phyloP scores from a whole-genome alignment of 2,329 filamentous ascomycete species.

The Cladosporium sphaerospermum region DNA sequence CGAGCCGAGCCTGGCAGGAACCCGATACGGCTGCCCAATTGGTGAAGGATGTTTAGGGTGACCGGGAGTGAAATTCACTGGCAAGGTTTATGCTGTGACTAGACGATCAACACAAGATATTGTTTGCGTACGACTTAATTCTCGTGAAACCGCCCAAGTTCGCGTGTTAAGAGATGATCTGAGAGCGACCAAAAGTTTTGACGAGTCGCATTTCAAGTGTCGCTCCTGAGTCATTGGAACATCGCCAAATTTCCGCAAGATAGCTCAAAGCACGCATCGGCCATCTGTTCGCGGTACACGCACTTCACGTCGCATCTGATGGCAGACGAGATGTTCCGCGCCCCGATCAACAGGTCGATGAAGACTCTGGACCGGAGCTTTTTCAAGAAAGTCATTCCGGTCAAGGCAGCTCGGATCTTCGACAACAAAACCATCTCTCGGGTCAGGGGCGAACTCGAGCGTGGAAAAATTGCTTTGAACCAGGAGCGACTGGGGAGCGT shows the following conservation, averaged over 20 bases:
- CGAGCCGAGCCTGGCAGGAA: not conserved
- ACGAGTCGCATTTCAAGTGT: not conserved
- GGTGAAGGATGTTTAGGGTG: too few species aligned
- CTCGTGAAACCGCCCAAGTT: too few species aligned
- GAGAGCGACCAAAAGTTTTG: not conserved
- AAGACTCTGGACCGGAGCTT: slow-evolving; percentile 74
- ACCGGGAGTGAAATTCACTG: too few species aligned
- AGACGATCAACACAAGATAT: too few species aligned
- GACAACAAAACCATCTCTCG: slow-evolving; percentile 69
- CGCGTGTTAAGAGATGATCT: too few species aligned
- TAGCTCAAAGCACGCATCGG: slow-evolving; percentile 13
- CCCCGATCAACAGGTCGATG: slow-evolving; percentile 74
- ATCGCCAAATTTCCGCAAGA: slow-evolving; percentile 11
- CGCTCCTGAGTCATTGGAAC: slow-evolving; percentile 6
- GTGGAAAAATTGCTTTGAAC: slow-evolving; percentile 59
- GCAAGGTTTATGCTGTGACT: too few species aligned
- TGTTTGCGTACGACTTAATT: too few species aligned
- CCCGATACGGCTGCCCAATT: too few species aligned
- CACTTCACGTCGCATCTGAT: slow-evolving; percentile 12
- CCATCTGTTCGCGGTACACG: not conserved
- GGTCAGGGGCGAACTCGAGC: slow-evolving; percentile 60
- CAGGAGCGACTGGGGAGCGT: slow-evolving; percentile 60
- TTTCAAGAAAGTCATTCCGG: slow-evolving; percentile 69
- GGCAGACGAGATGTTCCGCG: slow-evolving; percentile 58
- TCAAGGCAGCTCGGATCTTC: slow-evolving; percentile 71